These are phyloP conservation scores for Elaeis guineensis DNA, from an alignment of 176 grass and related monocot species.

Conservation along the genomic window DNA sequence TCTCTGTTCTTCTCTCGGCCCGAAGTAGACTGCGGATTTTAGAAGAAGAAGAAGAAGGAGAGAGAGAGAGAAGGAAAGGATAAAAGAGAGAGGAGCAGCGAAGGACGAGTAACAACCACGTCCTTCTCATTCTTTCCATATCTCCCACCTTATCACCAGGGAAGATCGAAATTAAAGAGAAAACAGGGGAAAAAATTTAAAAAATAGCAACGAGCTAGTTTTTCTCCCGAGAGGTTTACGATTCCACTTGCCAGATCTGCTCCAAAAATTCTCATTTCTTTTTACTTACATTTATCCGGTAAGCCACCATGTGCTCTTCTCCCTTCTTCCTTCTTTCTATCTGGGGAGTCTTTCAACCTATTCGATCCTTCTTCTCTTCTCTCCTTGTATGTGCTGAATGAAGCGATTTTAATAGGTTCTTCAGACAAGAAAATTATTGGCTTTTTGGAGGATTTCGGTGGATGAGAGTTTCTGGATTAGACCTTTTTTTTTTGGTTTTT, in stretches of 20 bases:
- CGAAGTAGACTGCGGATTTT: slow-evolving; percentile 8
- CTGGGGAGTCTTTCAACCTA: neutral
- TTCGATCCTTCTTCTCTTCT: neutral
- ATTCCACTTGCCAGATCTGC: slow-evolving; percentile 8
- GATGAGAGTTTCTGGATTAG: too few species aligned
- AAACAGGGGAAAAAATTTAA: too few species aligned
- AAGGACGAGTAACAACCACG: slow-evolving; percentile 16
- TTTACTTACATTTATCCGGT: neutral
- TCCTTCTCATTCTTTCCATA: slow-evolving; percentile 1
- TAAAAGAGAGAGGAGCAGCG: slow-evolving; percentile 19
- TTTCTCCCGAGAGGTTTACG: neutral
- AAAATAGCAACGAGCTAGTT: too few species aligned
- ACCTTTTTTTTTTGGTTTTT: too few species aligned
- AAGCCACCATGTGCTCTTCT: neutral
- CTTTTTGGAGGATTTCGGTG: too few species aligned
- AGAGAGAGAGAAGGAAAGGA: neutral
- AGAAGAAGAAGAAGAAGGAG: neutral
- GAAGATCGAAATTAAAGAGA: neutral
- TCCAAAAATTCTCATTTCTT: neutral
- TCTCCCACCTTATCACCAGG: neutral
- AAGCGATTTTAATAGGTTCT: too few species aligned
- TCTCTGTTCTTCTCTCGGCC: slow-evolving; percentile 16
- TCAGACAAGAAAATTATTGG: too few species aligned
- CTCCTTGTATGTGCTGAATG: neutral
- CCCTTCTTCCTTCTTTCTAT: neutral